Base-by-base conservation (phyloP, 306 rosid species). In the Bauhinia variegata region DNA sequence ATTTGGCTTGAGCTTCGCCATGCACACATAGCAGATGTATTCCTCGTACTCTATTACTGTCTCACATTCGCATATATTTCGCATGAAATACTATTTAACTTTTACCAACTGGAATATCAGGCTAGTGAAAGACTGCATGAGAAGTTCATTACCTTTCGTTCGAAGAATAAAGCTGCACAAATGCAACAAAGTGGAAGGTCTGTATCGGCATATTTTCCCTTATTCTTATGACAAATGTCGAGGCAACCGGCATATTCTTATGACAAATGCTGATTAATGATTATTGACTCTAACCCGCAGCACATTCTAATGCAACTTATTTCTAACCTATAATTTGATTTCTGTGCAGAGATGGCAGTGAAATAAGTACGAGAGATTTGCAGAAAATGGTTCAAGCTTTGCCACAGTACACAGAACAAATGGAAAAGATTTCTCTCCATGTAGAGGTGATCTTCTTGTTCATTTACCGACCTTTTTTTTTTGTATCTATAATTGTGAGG, bases 381-480 rank as follows among this genome's bases (percentile, higher is more conserved):
- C 98, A 93, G 74, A 93, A 93, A 79, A 86, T 93, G 97, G 97
- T 93, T 74, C 98, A 93, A 85, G 96, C 96, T 57, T 82, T 93
- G 82, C 98, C 98, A 59, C 96, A 93, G 42, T 93, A 93, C 71
- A 86, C 97, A 30, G 97, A 93, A 74, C 96, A 88, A 83, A 80
- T 93, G 78, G 98, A 88, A 54, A 89, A 88, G 85, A 84, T 93
- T 67, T 86, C 97, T 70, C 98, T 89, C 68, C 97, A 93, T 50
- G 91, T 89, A 16, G 98, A 93, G 97, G 97, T 92, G 58, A 44
- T 67, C 71, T 82, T 69, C 62, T 70, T 56, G 54, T 67, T 73
- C 16, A 39, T 46, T 67, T 65, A 46, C 49, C 53, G 31, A 13
- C 60, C 2, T 60, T 17, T 28, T 17, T 7, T 66, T 5, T 41